phyloP scores from a whole-genome alignment of 352 stramenopile genomes.

The Aphanomyces euteiches region DNA sequence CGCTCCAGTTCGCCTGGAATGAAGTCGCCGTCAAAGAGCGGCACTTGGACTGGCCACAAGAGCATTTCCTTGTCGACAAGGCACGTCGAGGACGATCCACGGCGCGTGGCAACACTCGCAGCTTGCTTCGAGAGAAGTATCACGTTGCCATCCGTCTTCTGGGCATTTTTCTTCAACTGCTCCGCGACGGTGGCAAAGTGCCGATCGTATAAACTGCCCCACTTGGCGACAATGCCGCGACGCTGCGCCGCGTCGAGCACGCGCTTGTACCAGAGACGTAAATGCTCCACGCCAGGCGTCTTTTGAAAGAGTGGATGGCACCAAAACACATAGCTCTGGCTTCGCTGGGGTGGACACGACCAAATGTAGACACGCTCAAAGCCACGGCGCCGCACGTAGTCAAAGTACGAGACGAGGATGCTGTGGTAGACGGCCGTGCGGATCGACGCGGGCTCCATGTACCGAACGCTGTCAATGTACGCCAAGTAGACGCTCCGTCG shows the following conservation, averaged over 20 bases:
- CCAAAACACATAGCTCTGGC: constrained; percentile 98
- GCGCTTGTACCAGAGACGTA: constrained; percentile 92
- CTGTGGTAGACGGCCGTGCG: constrained; percentile 93
- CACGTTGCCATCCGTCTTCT: background rate
- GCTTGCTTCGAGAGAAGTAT: constrained; percentile 3
- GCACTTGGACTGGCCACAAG: constrained; percentile 54
- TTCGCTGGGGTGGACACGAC: constrained; percentile 91
- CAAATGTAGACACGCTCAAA: constrained; percentile 96
- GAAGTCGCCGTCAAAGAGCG: constrained; percentile 81
- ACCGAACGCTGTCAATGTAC: constrained; percentile 84
- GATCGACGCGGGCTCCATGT: constrained; percentile 62
- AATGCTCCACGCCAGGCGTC: constrained; percentile 90
- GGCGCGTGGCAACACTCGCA: constrained; percentile 44
- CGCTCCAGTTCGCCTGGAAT: constrained; percentile 71
- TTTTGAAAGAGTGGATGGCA: constrained; percentile 94
- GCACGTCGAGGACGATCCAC: constrained; percentile 46
- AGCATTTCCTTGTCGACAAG: constrained; percentile 89
- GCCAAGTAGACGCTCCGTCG: constrained; percentile 76
- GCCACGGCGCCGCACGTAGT: constrained; percentile 90
- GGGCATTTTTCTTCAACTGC: background rate
- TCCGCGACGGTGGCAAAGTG: constrained; percentile 47
- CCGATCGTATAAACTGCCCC: constrained; percentile 64
- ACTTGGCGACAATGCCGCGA: constrained; percentile 57
- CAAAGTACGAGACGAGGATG: constrained; percentile 94
- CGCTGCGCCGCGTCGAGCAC: constrained; percentile 72